Base-by-base conservation (phyloP, 2,329 filamentous ascomycete genomes). In the Epichloe brachyelytri region DNA sequence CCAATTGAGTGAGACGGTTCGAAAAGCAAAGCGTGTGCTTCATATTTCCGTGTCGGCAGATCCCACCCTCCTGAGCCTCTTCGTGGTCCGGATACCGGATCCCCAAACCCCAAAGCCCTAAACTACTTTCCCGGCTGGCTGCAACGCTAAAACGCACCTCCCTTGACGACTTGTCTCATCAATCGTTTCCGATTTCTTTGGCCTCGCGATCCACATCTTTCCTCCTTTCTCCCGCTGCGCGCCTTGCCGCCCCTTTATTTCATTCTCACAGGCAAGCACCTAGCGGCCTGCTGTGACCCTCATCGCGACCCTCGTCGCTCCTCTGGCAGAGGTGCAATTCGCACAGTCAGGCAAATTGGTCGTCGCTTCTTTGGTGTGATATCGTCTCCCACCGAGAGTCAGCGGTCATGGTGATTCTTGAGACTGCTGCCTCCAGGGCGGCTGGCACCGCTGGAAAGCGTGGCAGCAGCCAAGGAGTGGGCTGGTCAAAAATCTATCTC, bases 401-500 rank as follows among this genome's bases (percentile, higher is more conserved):
- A 44, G 15, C 41, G 6, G 43, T 36, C 50, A 59, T 59, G 58
- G 56, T 56, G 44, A 55, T 59, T 22, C 55, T 58, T 40, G 50
- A 55, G 53, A 51, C 52, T 4, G 30, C 51, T 33, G 55, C 49
- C 52, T 45, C 51, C 34, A 51, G 53, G 46, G 46, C 51, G 30
- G 52, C 49, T 22, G 48, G 48, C 19, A 46, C 53, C 15, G 50
- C 44, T 22, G 49, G 40, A 14, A 43, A 50, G 37, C 41, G 38
- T n/a, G 34, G 43, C 47, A 20, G 17, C 15, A 20, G 17, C 15
- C 49, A 53, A 19, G 53, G 17, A 51, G 41, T 19, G 53, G 56
- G 47, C 51, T 55, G 19, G 57, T 51, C 30, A 59, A 54, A 46
- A 59, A 56, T 43, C 14, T 61, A 39, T 60, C 59, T n/a, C 48